These are phyloP conservation scores for Areca catechu DNA, from an alignment of 176 grass and related monocot genomes.

Conservation along the genomic window DNA sequence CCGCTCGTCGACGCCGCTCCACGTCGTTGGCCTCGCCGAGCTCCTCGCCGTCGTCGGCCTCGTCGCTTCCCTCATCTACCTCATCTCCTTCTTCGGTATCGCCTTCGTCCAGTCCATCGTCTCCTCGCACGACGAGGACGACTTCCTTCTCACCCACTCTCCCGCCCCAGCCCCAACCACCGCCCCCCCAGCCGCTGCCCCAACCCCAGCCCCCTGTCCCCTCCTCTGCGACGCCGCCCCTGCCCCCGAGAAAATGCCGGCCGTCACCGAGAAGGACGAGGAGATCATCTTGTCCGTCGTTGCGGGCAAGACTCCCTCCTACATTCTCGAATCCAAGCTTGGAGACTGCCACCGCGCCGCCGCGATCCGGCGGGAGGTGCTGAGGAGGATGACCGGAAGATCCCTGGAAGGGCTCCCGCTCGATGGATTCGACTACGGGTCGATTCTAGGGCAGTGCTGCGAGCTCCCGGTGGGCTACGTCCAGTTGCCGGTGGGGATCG, in stretches of 20 bases:
- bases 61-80: constrained; percentile 64
- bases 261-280: constrained; percentile 30
- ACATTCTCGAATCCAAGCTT: constrained; percentile 50
- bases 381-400: constrained; percentile 53
- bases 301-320: constrained; percentile 44
- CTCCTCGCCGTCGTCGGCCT: constrained; percentile 72
- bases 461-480: constrained; percentile 74
- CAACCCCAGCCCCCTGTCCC: constrained; percentile 17
- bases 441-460: constrained; percentile 74
- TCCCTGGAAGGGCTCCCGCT: constrained; percentile 51
- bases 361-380: constrained; percentile 51
- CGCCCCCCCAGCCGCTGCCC: too few species aligned
- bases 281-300: constrained; percentile 42
- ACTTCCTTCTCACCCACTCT: neutral
- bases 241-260: constrained; percentile 33
- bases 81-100: constrained; percentile 77
- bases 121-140: constrained; percentile 67
- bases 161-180: too few species aligned
- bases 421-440: constrained; percentile 53
- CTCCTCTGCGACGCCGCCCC: constrained; percentile 11
- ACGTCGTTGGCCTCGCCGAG: constrained; percentile 51
- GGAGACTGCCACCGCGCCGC: constrained; percentile 55
- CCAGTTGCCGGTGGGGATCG: constrained; percentile 57
- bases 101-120: constrained; percentile 68
- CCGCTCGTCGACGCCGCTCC: constrained; percentile 52